phyloP scores from a whole-genome alignment of 2,329 filamentous ascomycete genomes.

The Ophiostoma novo-ulmi region DNA sequence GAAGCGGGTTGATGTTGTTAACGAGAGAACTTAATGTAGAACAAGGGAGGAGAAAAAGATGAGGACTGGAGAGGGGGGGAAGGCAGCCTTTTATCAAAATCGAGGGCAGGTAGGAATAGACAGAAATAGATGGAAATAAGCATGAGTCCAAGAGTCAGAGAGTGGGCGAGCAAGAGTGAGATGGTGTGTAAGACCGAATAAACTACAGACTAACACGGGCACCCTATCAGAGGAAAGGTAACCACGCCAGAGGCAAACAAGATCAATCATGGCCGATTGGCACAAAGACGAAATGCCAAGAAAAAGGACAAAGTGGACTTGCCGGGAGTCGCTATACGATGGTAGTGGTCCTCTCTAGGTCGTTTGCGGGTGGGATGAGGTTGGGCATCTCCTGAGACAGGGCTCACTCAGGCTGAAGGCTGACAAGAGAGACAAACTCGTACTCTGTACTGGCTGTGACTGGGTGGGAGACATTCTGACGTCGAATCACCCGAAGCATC shows the following conservation, averaged over 20 bases:
- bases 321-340: conserved; percentile 4
- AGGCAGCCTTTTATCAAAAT: conserved; percentile 23
- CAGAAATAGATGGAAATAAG: too few species aligned
- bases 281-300: neutral
- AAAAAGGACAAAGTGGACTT: neutral
- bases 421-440: neutral
- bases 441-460: too few species aligned
- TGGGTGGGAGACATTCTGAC: neutral
- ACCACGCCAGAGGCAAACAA: conserved; percentile 2
- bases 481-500: neutral
- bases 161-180: neutral
- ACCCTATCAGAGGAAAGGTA: neutral
- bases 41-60: neutral
- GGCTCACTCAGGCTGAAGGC: neutral
- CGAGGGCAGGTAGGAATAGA: neutral
- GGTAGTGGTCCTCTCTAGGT: neutral
- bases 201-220: neutral
- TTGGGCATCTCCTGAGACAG: conserved; percentile 10
- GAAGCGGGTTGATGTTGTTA: neutral
- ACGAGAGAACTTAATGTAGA: conserved; percentile 5
- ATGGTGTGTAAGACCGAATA: neutral
- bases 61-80: conserved; percentile 11
- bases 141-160: neutral
- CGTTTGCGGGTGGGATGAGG: neutral
- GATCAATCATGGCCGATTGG: neutral